phyloP scores from a whole-genome alignment of 2,329 filamentous ascomycete species.

The Pseudohalonectria lignicola region DNA sequence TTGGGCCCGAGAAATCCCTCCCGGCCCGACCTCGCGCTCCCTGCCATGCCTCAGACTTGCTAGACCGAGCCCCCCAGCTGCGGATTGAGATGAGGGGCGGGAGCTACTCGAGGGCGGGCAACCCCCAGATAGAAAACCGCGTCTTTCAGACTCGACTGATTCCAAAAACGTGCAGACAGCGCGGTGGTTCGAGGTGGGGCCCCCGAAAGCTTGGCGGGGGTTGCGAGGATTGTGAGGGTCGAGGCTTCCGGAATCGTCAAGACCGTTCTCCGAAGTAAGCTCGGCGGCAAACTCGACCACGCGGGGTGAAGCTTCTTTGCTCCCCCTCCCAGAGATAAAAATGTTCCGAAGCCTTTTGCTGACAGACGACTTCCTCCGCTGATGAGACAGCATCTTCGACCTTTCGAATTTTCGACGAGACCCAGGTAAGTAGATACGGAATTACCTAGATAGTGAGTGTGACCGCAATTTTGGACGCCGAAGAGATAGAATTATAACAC shows the following conservation, averaged over 20 bases:
- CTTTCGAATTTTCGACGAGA: not conserved
- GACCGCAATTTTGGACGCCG: no score
- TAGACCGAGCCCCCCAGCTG: no score
- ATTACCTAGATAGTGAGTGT: no score
- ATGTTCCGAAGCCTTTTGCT: not conserved
- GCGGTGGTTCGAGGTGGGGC: no score
- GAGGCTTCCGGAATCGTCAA: no score
- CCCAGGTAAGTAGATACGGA: not conserved
- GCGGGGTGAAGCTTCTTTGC: not conserved
- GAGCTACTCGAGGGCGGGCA: no score
- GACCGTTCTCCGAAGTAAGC: no score
- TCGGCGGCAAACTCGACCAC: not conserved
- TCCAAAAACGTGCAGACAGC: not conserved
- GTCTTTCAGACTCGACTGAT: not conserved
- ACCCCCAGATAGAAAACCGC: no score
- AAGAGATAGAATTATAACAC: no score
- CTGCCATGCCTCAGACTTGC: no score
- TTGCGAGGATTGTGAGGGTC: not conserved
- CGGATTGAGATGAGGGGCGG: no score
- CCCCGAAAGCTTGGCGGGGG: not conserved
- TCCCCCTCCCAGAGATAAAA: not conserved
- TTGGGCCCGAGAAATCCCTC: not conserved
- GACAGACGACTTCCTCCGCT: not conserved
- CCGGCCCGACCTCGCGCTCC: no score
- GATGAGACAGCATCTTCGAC: not conserved